Conservation (phyloP, 805 yeast species). For the Barnettozyma siamensis region DNA sequence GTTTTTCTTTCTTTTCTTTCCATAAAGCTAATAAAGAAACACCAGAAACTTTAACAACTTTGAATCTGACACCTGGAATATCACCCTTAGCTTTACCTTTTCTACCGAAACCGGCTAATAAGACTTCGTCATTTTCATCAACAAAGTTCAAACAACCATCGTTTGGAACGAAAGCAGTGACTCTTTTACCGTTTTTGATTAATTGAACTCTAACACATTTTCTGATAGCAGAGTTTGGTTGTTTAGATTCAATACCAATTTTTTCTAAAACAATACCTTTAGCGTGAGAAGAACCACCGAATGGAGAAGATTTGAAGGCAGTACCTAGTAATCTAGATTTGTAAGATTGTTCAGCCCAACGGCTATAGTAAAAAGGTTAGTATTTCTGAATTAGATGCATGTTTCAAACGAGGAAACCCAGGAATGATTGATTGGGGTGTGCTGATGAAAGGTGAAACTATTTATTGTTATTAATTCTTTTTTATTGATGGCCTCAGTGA, state of each 20-base stretch:
- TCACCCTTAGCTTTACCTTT: conserved; percentile 99
- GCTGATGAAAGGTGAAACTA: not conserved
- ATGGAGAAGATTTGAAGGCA: conserved; percentile 99
- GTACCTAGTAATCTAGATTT: conserved; percentile 99
- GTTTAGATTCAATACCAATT: conserved; percentile 99
- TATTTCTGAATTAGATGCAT: conserved; percentile 7
- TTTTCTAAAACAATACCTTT: conserved; percentile 99
- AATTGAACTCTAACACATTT: conserved; percentile 99
- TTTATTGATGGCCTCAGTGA: too few species aligned
- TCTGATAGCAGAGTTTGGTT: conserved; percentile 99
- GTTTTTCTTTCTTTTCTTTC: conserved; percentile 99
- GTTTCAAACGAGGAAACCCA: too few species aligned
- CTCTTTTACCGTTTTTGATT: conserved; percentile 99
- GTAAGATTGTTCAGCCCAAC: conserved; percentile 99
- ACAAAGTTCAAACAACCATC: conserved; percentile 99
- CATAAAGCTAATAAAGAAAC: conserved; percentile 98
- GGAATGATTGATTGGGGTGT: too few species aligned
- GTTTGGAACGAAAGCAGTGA: conserved; percentile 99
- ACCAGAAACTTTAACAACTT: conserved; percentile 99
- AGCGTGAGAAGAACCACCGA: conserved; percentile 99
- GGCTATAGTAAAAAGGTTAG: conserved; percentile 40
- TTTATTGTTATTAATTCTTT: too few species aligned
- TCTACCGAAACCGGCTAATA: conserved; percentile 99
- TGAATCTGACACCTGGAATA: conserved; percentile 99
- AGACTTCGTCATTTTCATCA: conserved; percentile 99